These are phyloP conservation scores for Nakazawaea molendinolei DNA, from an alignment of 805 yeast genomes.

Conservation along the genomic window DNA sequence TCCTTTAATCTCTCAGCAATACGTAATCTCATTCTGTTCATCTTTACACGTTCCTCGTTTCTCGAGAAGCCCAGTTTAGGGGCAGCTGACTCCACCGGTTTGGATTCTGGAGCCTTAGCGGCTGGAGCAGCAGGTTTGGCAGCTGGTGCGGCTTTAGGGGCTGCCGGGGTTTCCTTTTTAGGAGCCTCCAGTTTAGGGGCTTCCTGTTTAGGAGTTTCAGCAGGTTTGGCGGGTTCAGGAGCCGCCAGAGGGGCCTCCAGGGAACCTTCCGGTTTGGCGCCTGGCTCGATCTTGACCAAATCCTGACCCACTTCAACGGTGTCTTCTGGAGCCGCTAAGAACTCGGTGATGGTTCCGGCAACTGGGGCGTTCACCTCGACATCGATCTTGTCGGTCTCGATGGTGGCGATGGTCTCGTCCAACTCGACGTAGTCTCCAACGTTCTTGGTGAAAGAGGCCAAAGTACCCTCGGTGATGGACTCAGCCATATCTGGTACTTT, in stretches of 20 bases:
- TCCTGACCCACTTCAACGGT: slow-evolving; percentile 97
- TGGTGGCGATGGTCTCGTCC: slow-evolving; percentile 92
- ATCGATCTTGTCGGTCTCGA: slow-evolving; percentile 97
- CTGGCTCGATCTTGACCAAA: slow-evolving; percentile 78
- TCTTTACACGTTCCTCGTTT: slow-evolving; percentile 85
- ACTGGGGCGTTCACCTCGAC: slow-evolving; percentile 95
- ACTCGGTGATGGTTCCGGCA: slow-evolving; percentile 81
- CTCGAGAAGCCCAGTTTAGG: slow-evolving; percentile 60
- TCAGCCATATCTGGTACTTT: slow-evolving; percentile 99
- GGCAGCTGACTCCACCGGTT: slow-evolving; percentile 25
- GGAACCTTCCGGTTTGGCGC: slow-evolving; percentile 57
- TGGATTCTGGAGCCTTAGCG: slow-evolving; percentile 23
- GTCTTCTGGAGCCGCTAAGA: slow-evolving; percentile 78
- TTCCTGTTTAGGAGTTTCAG: slow-evolving; percentile 27
- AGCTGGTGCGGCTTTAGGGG: slow-evolving; percentile 18
- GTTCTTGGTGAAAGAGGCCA: slow-evolving; percentile 55
- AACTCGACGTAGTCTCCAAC: slow-evolving; percentile 84
- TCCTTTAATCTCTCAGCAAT: slow-evolving; percentile 99
- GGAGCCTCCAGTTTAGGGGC: slow-evolving; percentile 19
- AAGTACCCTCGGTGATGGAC: slow-evolving; percentile 94
- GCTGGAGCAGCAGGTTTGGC: slow-evolving; percentile 18
- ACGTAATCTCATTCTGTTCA: slow-evolving; percentile 99
- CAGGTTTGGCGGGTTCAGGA: slow-evolving; percentile 20
- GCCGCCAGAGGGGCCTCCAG: slow-evolving; percentile 22
- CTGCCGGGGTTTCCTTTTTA: slow-evolving; percentile 15